phyloP scores from a whole-genome alignment of 371 early-diverging fungal genomes.

The Parasitella parasitica region DNA sequence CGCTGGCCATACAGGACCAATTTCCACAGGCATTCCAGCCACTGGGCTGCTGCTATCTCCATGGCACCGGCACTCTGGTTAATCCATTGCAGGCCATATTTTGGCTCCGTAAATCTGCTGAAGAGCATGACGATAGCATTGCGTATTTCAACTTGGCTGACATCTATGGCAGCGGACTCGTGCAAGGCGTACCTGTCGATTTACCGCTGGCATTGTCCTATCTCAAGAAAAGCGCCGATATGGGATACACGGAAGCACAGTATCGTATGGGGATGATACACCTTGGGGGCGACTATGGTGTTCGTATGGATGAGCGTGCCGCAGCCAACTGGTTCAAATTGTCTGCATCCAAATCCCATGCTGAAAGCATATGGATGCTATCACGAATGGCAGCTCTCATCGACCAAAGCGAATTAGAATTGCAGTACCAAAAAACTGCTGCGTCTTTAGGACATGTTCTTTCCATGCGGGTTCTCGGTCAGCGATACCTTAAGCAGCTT shows the following conservation, averaged over 20 bases:
- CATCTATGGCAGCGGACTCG: slow-evolving; percentile 22
- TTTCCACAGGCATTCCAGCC: slow-evolving; percentile 31
- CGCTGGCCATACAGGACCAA: slow-evolving; percentile 27
- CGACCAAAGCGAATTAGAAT: slow-evolving; percentile 30
- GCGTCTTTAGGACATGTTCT: slow-evolving; percentile 30
- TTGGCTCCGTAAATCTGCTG: slow-evolving; percentile 35
- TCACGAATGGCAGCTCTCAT: slow-evolving; percentile 37
- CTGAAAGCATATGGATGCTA: slow-evolving; percentile 35
- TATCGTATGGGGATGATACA: slow-evolving; percentile 33
- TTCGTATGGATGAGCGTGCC: slow-evolving; percentile 20
- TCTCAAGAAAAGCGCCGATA: slow-evolving; percentile 32
- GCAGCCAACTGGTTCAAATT: slow-evolving; percentile 37
- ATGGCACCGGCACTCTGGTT: slow-evolving; percentile 28
- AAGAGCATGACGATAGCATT: slow-evolving; percentile 27
- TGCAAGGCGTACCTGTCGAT: slow-evolving; percentile 13
- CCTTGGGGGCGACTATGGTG: slow-evolving; percentile 18
- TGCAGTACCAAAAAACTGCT: slow-evolving; percentile 35
- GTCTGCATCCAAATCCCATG: slow-evolving; percentile 32
- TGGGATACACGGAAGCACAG: slow-evolving; percentile 41
- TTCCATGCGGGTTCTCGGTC: slow-evolving; percentile 17
- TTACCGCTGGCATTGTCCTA: slow-evolving; percentile 20
- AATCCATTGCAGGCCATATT: slow-evolving; percentile 22
- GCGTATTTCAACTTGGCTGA: slow-evolving; percentile 33
- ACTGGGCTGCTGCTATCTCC: slow-evolving; percentile 29
- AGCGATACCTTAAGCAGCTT: slow-evolving; percentile 13